Evolutionary conservation across 345 rosid species (phyloP), one percentile per base, ranked within the genome.

Genomic region (Linum tenue): DNA sequence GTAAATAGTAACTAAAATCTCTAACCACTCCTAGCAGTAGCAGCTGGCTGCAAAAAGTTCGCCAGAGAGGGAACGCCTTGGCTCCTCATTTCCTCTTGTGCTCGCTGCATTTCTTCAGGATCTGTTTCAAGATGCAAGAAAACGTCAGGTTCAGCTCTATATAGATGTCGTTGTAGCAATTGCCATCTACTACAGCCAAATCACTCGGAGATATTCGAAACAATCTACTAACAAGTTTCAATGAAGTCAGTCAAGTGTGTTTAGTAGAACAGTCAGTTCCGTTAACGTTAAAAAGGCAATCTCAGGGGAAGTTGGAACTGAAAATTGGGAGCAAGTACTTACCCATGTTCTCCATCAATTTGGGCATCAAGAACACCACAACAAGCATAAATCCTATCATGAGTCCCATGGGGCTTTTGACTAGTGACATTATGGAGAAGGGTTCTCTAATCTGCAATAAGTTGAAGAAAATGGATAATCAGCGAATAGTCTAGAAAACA

Each of bases 321-420:
- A 16, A 15, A 16, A 57, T 9, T 1, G 38, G 2, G 12, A 57
- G 38, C 3, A 37, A 8, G 16, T 17, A 16, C 63, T 79, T 86
- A 92, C 97, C 99, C 76, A 94, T 90, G 83, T 85, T 90, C 77
- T 90, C 99, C 84, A 90, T 74, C 72, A 90, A 74, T 75, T 94
- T 94, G 51, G 99, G 99, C 99, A 90, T 94, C 44, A 94, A 62
- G 80, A 94, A 94, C 75, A 94, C 73, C 1, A 90, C 96, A 36
- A 94, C 78, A 69, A 94, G 69, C 99, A 94, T 94, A 72, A 94
- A 90, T 71, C 97, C 99, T 76, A 88, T 69, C 99, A 90, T 94
- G 55, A 94, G 85, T 70, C 99, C 99, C 99, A 94, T 94, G 41
- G 97, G 99, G 72, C 99, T 94, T 63, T 94, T 94, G 73, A 86